Conservation (phyloP, 768 basidiomycete species). For the Tricholoma hemisulphureum region DNA sequence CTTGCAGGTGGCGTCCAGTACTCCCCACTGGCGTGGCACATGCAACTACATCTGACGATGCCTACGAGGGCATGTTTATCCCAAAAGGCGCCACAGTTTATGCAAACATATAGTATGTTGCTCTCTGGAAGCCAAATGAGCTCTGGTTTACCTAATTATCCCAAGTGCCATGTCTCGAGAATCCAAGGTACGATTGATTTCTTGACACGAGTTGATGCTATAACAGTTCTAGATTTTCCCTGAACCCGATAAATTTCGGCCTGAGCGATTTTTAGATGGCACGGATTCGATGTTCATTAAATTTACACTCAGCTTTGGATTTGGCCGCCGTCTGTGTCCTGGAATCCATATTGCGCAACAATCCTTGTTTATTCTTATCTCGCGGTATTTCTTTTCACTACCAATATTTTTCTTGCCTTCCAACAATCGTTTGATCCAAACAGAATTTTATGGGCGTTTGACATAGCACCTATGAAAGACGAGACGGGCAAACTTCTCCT, state of each 20-base stretch:
- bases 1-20: constrained; percentile 17
- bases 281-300: constrained; percentile 24
- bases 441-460: constrained; percentile 32
- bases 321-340: constrained; percentile 39
- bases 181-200: not conserved
- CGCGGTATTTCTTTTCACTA: constrained; percentile 11
- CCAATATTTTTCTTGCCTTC: too few relatives aligned
- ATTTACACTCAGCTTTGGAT: constrained; percentile 34
- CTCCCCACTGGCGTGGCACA: constrained; percentile 28
- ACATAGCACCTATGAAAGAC: constrained; percentile 23
- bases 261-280: constrained; percentile 38
- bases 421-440: too few relatives aligned
- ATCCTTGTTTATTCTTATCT: constrained; percentile 31
- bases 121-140: not conserved
- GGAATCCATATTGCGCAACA: constrained; percentile 34
- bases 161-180: not conserved
- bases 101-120: constrained; percentile 31
- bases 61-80: constrained; percentile 37
- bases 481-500: constrained; percentile 2
- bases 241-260: constrained; percentile 32
- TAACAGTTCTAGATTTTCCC: constrained; percentile 23
- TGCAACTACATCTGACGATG: constrained; percentile 32
- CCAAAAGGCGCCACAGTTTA: constrained; percentile 38
- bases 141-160: constrained; percentile 1
- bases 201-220: too few relatives aligned